These are phyloP conservation scores for Aureobasidium sp. DNA, from an alignment of 2,329 filamentous ascomycete genomes.

Conservation along the genomic window DNA sequence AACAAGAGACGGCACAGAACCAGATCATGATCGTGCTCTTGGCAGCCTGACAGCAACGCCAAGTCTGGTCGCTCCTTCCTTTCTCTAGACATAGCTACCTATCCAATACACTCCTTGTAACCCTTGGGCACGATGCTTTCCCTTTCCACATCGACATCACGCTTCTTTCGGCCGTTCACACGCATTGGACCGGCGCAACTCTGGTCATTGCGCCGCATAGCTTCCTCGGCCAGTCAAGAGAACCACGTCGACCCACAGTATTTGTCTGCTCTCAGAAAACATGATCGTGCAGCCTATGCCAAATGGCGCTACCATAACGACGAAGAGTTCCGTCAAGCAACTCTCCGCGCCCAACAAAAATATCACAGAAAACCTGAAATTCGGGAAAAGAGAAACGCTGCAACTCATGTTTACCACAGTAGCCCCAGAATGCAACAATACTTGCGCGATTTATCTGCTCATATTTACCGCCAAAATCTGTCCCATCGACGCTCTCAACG, in stretches of 20 bases:
- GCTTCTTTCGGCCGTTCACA: not conserved
- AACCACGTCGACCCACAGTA: not conserved
- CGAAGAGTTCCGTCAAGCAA: not conserved
- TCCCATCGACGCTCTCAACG: not conserved
- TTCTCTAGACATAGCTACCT: not conserved
- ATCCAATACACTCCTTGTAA: not conserved
- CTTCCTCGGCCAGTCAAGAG: not conserved
- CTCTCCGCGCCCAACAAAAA: not conserved
- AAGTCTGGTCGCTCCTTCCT: not conserved
- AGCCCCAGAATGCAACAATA: not conserved
- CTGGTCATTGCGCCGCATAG: not conserved
- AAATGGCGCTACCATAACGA: not conserved
- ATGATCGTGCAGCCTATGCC: not conserved
- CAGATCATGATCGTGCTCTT: not conserved
- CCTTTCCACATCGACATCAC: not conserved
- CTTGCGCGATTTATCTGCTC: not conserved
- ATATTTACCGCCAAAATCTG: not conserved
- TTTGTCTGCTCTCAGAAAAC: not conserved
- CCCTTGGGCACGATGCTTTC: not conserved
- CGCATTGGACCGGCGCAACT: not conserved
- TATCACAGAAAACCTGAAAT: not conserved
- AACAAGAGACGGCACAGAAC: not conserved
- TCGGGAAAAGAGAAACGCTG: not conserved
- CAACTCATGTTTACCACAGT: not conserved
- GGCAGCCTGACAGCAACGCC: not conserved